These are phyloP conservation scores for Paraphoma chrysanthemicola DNA, from an alignment of 2,329 filamentous ascomycete species.

Conservation along the genomic window DNA sequence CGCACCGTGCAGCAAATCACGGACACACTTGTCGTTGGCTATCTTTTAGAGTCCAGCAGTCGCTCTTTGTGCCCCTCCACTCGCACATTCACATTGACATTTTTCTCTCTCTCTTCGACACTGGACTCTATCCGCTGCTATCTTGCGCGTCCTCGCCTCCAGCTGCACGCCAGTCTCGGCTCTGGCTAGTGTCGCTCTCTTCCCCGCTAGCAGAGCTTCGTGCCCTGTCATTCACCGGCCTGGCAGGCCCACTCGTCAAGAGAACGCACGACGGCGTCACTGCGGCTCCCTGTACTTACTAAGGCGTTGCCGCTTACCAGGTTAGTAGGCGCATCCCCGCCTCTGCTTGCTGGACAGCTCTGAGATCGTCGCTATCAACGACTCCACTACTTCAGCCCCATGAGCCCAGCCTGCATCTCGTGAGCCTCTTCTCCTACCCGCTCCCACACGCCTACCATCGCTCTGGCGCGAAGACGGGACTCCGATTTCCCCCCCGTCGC, in stretches of 20 bases:
- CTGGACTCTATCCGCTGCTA: neutral
- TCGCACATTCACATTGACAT: neutral
- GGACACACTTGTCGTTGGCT: constrained; percentile 9
- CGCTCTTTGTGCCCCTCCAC: constrained; percentile 4
- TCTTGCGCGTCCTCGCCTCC: constrained; percentile 6
- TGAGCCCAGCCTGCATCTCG: constrained; percentile 26
- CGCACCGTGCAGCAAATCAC: constrained; percentile 6
- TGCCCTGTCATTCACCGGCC: constrained; percentile 15
- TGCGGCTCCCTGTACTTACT: constrained; percentile 26
- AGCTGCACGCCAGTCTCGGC: constrained; percentile 17
- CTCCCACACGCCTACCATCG: constrained; percentile 30
- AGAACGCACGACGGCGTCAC: constrained; percentile 23
- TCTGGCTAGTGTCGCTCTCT: constrained; percentile 16
- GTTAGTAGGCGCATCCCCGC: constrained; percentile 30
- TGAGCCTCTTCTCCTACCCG: constrained; percentile 23
- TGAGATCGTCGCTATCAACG: constrained; percentile 32
- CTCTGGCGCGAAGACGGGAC: constrained; percentile 49
- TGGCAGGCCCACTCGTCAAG: constrained; percentile 21
- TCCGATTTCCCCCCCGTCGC: constrained; percentile 43
- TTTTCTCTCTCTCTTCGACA: neutral
- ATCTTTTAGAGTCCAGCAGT: constrained; percentile 3
- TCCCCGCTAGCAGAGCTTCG: constrained; percentile 27
- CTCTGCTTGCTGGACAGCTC: constrained; percentile 26
- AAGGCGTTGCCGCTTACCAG: constrained; percentile 30
- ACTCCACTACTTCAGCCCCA: constrained; percentile 16